Conservation (phyloP, 2,329 filamentous ascomycete genomes). For the Phoma sp. region DNA sequence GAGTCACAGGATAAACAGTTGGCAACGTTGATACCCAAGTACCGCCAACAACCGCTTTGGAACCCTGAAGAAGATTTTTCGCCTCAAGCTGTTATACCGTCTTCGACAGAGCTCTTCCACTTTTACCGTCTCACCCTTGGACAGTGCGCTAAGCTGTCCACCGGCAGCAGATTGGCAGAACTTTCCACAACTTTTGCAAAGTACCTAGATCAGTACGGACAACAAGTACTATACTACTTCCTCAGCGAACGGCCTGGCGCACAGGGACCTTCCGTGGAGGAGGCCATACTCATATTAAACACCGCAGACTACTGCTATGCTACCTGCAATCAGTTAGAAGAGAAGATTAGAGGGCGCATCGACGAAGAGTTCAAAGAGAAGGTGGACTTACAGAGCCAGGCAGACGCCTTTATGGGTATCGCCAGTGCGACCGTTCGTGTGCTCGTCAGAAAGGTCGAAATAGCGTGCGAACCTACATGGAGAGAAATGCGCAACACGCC, state of each 20-base stretch:
- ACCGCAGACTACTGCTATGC: conserved; percentile 97
- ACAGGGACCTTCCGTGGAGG: conserved; percentile 69
- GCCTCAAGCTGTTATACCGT: conserved; percentile 84
- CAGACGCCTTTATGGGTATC: conserved; percentile 93
- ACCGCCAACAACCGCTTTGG: conserved; percentile 80
- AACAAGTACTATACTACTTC: conserved; percentile 83
- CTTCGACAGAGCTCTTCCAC: conserved; percentile 95
- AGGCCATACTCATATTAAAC: conserved; percentile 86
- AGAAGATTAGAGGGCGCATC: conserved; percentile 90
- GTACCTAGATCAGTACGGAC: conserved; percentile 93
- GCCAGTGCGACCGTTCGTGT: conserved; percentile 85
- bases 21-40: conserved; percentile 82
- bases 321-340: conserved; percentile 90
- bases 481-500: conserved; percentile 96
- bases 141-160: conserved; percentile 95
- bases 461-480: conserved; percentile 85
- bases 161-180: conserved; percentile 83
- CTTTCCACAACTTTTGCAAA: conserved; percentile 85
- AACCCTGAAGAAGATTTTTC: conserved; percentile 91
- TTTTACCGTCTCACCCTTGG: conserved; percentile 93
- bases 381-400: conserved; percentile 90
- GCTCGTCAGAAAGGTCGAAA: conserved; percentile 82
- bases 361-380: conserved; percentile 75
- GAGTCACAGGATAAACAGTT: conserved; percentile 93
- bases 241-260: conserved; percentile 65